Percentiles rank a stretch among this genome's conserved stretches.
Conservation (phyloP, 2,329 filamentous ascomycete genomes). For the Bipolaris gigantea region DNA sequence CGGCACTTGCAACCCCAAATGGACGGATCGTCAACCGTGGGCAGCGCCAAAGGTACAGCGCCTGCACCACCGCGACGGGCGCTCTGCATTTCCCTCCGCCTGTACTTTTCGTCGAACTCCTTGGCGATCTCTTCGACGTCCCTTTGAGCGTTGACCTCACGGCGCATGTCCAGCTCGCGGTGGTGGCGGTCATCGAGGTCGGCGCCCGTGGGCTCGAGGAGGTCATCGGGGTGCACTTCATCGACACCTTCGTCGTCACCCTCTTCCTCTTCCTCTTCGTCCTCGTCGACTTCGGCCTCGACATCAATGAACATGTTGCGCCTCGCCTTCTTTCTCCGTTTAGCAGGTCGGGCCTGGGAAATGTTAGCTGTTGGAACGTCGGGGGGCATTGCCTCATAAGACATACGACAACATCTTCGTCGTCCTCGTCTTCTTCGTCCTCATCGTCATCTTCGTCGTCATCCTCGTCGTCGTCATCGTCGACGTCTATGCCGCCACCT, state of each 20-base stretch:
- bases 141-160: constrained; percentile 82
- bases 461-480: constrained; percentile 56
- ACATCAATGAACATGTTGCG: constrained; percentile 93
- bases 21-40: constrained; percentile 90
- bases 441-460: constrained; percentile 57
- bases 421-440: constrained; percentile 66
- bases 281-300: constrained; percentile 94
- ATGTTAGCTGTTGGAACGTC: constrained; percentile 20
- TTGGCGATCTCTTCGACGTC: constrained; percentile 94
- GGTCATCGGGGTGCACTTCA: constrained; percentile 87
- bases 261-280: constrained; percentile 79
- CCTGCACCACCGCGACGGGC: constrained; percentile 36
- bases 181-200: constrained; percentile 90
- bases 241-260: constrained; percentile 84
- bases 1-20: constrained; percentile 95
- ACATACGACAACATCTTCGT: constrained; percentile 47
- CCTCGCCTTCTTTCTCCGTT: constrained; percentile 72
- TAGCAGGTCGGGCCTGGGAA: constrained; percentile 69
- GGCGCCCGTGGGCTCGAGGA: constrained; percentile 74
- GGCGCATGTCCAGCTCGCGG: constrained; percentile 88
- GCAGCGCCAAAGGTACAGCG: constrained; percentile 66
- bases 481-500: constrained; percentile 56
- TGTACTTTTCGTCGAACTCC: constrained; percentile 79
- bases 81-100: constrained; percentile 59
- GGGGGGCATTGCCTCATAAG: constrained; percentile 1